Evolutionary conservation across 441 rosid species (phyloP).

Genomic region (Erodium trifolium): DNA sequence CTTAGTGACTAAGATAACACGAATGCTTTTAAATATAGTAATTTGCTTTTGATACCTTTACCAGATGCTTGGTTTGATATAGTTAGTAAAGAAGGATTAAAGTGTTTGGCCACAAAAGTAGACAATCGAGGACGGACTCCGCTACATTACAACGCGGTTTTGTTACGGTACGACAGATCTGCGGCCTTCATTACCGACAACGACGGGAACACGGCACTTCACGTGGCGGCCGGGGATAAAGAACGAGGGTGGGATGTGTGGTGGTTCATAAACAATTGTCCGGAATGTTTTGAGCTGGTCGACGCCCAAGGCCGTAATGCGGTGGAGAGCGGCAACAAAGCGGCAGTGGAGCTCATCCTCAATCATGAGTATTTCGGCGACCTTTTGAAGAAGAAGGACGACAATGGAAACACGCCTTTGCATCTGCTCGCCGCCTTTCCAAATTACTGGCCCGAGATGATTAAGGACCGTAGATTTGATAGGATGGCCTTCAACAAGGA

Average conservation of each 20-base stretch:
- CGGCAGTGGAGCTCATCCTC: not conserved
- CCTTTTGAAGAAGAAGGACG: not conserved
- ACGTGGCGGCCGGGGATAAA: conserved; percentile 7
- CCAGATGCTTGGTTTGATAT: too few relatives aligned
- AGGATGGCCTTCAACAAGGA: not conserved
- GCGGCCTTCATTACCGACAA: conserved; percentile 15
- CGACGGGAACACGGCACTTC: conserved; percentile 18
- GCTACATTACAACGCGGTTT: conserved; percentile 22
- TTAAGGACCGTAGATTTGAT: not conserved
- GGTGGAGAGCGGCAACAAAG: not conserved
- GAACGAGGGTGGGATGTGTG: not conserved
- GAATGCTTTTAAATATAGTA: too few relatives aligned
- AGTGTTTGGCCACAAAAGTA: not conserved
- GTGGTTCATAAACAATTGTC: not conserved
- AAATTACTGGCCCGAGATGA: not conserved
- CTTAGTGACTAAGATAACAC: too few relatives aligned
- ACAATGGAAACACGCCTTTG: conserved; percentile 9
- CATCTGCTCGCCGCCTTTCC: not conserved
- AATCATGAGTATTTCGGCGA: not conserved
- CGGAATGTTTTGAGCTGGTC: not conserved
- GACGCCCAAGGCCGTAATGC: not conserved
- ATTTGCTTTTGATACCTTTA: too few relatives aligned
- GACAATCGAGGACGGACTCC: conserved; percentile 23
- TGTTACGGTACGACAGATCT: not conserved
- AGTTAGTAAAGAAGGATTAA: not conserved